Evolutionary conservation across 768 basidiomycete genomes (phyloP).

Genomic region (Hirschioporus abietinus): DNA sequence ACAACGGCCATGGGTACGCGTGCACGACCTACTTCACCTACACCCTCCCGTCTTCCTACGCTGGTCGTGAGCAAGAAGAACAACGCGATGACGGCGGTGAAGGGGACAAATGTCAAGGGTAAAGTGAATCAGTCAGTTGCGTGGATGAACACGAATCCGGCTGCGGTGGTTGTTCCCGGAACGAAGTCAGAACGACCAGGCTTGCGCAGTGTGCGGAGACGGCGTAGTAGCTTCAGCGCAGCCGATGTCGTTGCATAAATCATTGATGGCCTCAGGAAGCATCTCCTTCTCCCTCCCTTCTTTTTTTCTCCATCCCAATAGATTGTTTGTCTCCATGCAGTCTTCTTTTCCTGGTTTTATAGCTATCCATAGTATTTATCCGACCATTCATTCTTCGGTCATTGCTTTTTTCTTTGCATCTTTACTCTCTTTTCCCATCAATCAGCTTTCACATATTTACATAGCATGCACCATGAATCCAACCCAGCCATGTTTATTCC

Average conservation of each 20-base stretch:
- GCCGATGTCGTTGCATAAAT: conserved; percentile 76
- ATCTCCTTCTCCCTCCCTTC: background rate
- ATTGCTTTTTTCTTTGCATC: background rate
- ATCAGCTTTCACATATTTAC: background rate
- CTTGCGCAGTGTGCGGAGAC: conserved; percentile 63
- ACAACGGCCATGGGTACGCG: conserved; percentile 35
- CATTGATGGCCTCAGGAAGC: background rate
- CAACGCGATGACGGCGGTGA: conserved; percentile 33
- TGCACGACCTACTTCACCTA: conserved; percentile 49
- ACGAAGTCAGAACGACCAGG: conserved; percentile 72
- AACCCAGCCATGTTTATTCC: background rate
- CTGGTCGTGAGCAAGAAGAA: conserved; percentile 52
- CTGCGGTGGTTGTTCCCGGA: conserved; percentile 64
- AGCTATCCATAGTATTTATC: background rate
- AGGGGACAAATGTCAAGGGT: conserved; percentile 11
- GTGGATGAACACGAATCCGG: conserved; percentile 71
- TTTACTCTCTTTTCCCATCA: background rate
- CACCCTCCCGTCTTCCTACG: conserved; percentile 74
- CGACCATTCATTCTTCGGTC: background rate
- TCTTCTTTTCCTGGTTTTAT: background rate
- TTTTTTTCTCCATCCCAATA: background rate
- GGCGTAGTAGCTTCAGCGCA: conserved; percentile 84
- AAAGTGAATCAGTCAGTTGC: conserved; percentile 38
- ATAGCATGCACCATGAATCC: background rate
- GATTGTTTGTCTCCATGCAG: background rate